Evolutionary conservation across 129 eudicot genomes (phyloP), one percentile per base, ranked within the genome.

Genomic region (Lactuca sativa): DNA sequence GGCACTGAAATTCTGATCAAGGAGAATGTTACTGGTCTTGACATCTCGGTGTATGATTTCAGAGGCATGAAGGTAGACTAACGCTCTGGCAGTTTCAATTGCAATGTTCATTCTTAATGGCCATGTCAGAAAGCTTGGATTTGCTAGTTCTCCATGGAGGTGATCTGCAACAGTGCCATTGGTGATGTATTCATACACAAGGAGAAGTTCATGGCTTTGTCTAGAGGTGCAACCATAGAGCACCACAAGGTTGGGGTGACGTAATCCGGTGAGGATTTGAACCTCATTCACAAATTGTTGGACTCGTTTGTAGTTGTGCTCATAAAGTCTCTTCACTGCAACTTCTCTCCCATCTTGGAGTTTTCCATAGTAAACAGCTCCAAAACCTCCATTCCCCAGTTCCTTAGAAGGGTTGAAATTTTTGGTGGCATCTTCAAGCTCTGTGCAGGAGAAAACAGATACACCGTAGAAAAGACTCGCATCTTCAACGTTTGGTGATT

Each of bases 311-410:
- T 62, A 86, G 83, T 90, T 90, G 82, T 85, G 77, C 59, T 85
- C 85, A 7, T 84, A 85, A 2, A 90, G 89, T 53, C 86, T 83
- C 81, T 90, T 90, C 21, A 90, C 86, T 6, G 97, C 97, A 9
- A 90, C 91, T 82, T 90, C 95, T 64, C 84, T 68, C 18, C 97
- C 95, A 18, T 90, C 97, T 34, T 69, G 59, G 17, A 90, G 91
- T 78, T 75, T 83, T 54, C 89, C 95, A 44, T 87, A 60, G 69
- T 84, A 87, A 36, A 87, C 95, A 31, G 83, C 78, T 60, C 95
- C 95, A 48, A 78, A 87, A 37, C 90, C 90, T 34, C 95, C 90
- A 67, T 80, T 85, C 4, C 95, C 95, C 10, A 87, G 80, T 57
- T 76, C 78, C 7, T 25, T 70, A 16, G 73, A 48, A 25, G 90